Evolutionary conservation across 2,329 filamentous ascomycete species (phyloP).

Genomic region (Blastomyces percursus): DNA sequence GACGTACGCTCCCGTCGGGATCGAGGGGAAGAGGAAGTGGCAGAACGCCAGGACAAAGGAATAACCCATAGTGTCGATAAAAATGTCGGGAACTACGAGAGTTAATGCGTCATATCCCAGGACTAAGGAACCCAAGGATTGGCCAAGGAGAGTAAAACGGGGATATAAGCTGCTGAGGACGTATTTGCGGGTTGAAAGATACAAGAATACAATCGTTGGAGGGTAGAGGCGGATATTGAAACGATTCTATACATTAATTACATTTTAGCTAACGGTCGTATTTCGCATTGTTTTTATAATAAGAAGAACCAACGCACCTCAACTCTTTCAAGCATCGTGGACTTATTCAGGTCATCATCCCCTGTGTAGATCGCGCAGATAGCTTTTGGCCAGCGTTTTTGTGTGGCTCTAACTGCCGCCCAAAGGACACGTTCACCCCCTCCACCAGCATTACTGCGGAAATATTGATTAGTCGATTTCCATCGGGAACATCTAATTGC

Average conservation of each 20-base stretch:
- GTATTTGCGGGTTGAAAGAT: conserved; percentile 76
- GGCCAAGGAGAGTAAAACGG: conserved; percentile 84
- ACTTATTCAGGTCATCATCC: conserved; percentile 78
- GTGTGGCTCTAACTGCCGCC: conserved; percentile 86
- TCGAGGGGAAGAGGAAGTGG: conserved; percentile 65
- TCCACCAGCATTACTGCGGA: conserved; percentile 74
- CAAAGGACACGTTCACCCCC: conserved; percentile 93
- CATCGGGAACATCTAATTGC: conserved; percentile 7
- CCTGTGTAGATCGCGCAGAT: conserved; percentile 92
- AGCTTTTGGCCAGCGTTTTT: conserved; percentile 75
- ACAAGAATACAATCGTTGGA: conserved; percentile 75
- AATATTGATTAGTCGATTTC: not conserved
- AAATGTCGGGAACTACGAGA: conserved; percentile 84
- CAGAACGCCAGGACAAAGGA: conserved; percentile 77
- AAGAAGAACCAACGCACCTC: conserved; percentile 39
- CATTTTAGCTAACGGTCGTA: conserved; percentile 5
- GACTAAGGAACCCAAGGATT: conserved; percentile 77
- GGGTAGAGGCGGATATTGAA: conserved; percentile 88
- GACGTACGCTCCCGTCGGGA: conserved; percentile 86
- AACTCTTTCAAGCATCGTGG: conserved; percentile 64
- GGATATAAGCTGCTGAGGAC: conserved; percentile 83
- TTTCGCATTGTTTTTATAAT: not conserved
- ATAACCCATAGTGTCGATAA: conserved; percentile 97
- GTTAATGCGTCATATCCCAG: conserved; percentile 87
- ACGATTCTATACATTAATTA: conserved; percentile 45